Evolutionary conservation across 2,329 filamentous ascomycete species (phyloP).

Genomic region (Verticillium longisporum): DNA sequence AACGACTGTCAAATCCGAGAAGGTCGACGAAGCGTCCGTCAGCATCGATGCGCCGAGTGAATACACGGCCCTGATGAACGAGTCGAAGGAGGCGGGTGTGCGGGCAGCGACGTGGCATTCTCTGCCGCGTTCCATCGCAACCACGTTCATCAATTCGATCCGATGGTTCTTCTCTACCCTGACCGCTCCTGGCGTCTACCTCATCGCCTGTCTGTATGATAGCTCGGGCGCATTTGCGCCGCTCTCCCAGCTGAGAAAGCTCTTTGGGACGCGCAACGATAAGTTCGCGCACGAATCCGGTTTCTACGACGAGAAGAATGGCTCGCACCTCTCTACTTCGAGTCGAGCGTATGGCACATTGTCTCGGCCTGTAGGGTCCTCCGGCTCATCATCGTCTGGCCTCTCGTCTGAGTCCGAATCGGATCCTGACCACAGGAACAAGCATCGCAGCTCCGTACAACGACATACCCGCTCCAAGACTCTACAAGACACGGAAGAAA

Average conservation of each 20-base stretch:
- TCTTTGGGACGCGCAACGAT: constrained; percentile 44
- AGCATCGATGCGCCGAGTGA: constrained; percentile 40
- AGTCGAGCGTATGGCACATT: constrained; percentile 8
- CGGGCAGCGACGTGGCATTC: constrained; percentile 43
- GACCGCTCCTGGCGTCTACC: constrained; percentile 71
- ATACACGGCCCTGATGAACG: constrained; percentile 58
- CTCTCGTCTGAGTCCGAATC: constrained; percentile 65
- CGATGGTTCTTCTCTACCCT: constrained; percentile 74
- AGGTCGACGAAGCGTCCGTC: constrained; percentile 6
- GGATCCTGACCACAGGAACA: constrained; percentile 36
- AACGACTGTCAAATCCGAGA: constrained; percentile 6
- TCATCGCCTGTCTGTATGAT: constrained; percentile 78
- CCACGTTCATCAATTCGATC: constrained; percentile 67
- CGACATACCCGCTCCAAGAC: constrained; percentile 61
- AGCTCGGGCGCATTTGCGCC: constrained; percentile 73
- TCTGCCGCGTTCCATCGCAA: constrained; percentile 63
- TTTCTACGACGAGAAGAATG: constrained; percentile 22
- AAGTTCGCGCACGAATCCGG: constrained; percentile 40
- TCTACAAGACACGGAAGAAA: constrained; percentile 53
- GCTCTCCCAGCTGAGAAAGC: constrained; percentile 62
- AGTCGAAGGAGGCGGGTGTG: constrained; percentile 8
- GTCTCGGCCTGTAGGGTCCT: constrained; percentile 23
- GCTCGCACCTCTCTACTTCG: constrained; percentile 3
- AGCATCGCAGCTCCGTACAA: constrained; percentile 18
- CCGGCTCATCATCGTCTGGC: constrained; percentile 53